Percentiles rank a stretch among this genome's conserved stretches.
Evolutionary conservation across 106 monocot genomes (phyloP).

Genomic region (Allium fistulosum): DNA sequence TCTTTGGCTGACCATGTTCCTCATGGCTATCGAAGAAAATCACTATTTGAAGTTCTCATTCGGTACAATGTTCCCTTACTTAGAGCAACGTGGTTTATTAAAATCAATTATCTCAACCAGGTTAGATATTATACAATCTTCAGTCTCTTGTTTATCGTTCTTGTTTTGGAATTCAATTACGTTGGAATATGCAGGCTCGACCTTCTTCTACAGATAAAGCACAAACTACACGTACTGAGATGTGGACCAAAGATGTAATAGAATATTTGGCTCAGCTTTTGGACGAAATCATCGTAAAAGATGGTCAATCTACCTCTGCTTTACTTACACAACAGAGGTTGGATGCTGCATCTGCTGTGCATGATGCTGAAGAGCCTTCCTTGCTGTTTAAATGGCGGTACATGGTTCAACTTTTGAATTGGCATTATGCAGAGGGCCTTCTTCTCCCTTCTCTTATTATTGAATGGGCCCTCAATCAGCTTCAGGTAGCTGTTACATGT

Average conservation of each 20-base stretch:
- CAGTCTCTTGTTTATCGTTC: not conserved
- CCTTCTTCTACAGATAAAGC: constrained; percentile 52
- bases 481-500: constrained; percentile 46
- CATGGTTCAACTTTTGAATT: constrained; percentile 67
- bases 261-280: constrained; percentile 87
- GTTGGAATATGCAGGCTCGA: constrained; percentile 33
- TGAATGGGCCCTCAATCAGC: constrained; percentile 71
- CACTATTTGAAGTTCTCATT: constrained; percentile 86
- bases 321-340: constrained; percentile 26
- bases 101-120: constrained; percentile 98
- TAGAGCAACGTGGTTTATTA: constrained; percentile 95
- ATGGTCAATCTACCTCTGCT: constrained; percentile 37
- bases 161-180: not conserved
- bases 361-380: constrained; percentile 55
- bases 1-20: constrained; percentile 92
- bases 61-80: constrained; percentile 79
- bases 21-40: constrained; percentile 87
- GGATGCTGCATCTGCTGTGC: constrained; percentile 22
- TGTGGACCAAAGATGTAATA: constrained; percentile 87
- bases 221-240: constrained; percentile 58
- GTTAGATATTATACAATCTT: constrained; percentile 16
- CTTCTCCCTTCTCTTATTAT: constrained; percentile 66
- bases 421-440: constrained; percentile 82
- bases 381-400: constrained; percentile 78
- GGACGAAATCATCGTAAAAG: constrained; percentile 71